Percentiles rank a stretch among this genome's conserved stretches.
Evolutionary conservation across 768 basidiomycete genomes (phyloP).

Genomic region (Peribolospora baueri): DNA sequence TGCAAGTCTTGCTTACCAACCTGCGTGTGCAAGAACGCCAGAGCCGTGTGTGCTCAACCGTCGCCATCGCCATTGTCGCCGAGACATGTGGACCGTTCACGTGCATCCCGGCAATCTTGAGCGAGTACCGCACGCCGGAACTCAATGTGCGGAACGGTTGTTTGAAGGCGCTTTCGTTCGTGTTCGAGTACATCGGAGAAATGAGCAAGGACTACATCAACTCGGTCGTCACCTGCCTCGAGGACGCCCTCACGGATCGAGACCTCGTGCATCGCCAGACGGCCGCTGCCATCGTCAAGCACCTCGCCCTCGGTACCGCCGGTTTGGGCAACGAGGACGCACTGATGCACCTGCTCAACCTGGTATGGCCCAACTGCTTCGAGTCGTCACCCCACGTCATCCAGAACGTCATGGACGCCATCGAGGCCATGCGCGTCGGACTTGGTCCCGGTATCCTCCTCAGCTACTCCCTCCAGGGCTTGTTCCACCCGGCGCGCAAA

Average conservation of each 20-base stretch:
- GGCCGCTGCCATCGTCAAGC: slow-evolving; percentile 93
- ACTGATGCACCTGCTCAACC: slow-evolving; percentile 88
- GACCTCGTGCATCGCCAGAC: slow-evolving; percentile 97
- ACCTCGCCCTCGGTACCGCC: slow-evolving; percentile 84
- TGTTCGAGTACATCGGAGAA: slow-evolving; percentile 98
- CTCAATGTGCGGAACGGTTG: slow-evolving; percentile 97
- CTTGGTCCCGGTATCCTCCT: slow-evolving; percentile 79
- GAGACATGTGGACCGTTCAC: slow-evolving; percentile 94
- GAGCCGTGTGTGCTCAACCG: slow-evolving; percentile 91
- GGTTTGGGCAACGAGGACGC: slow-evolving; percentile 96
- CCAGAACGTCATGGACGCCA: slow-evolving; percentile 89
- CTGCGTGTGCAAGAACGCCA: slow-evolving; percentile 96
- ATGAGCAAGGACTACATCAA: slow-evolving; percentile 85
- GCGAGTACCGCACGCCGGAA: slow-evolving; percentile 94
- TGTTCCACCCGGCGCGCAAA: slow-evolving; percentile 92
- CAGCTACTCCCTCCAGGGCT: slow-evolving; percentile 74
- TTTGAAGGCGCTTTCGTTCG: slow-evolving; percentile 91
- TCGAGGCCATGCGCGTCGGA: slow-evolving; percentile 91
- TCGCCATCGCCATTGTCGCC: slow-evolving; percentile 66
- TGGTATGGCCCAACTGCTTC: slow-evolving; percentile 98
- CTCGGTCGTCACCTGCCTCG: slow-evolving; percentile 90
- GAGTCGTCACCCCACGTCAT: slow-evolving; percentile 93
- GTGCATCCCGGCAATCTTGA: slow-evolving; percentile 92
- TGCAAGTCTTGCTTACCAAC: slow-evolving; percentile 85
- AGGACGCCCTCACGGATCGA: slow-evolving; percentile 92